These are phyloP conservation scores for Pyrrhoderma lamaoense DNA, from an alignment of 1,284 basidiomycete genomes.

Conservation along the genomic window DNA sequence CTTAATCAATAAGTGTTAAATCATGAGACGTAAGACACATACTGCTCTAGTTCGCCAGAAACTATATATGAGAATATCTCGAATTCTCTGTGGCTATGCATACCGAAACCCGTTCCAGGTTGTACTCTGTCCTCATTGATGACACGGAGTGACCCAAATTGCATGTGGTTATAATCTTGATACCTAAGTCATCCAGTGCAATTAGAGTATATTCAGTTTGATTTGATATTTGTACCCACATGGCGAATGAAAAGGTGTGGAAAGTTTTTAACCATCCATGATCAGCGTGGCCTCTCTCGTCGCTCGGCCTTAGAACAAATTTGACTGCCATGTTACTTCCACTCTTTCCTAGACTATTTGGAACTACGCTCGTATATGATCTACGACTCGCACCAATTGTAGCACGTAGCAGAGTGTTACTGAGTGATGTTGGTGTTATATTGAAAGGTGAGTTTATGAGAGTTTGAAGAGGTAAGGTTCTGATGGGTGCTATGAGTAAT, in stretches of 20 bases:
- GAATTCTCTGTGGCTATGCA: slow-evolving; percentile 78
- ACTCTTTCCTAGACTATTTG: neutral
- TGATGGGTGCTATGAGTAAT: neutral
- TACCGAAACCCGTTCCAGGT: slow-evolving; percentile 75
- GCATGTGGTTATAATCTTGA: slow-evolving; percentile 47
- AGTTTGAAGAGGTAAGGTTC: neutral
- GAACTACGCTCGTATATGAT: neutral
- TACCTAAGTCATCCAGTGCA: slow-evolving; percentile 39
- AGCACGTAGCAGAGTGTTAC: slow-evolving; percentile 4
- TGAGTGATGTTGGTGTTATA: too few species aligned
- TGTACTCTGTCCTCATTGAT: slow-evolving; percentile 90
- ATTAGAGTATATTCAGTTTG: neutral
- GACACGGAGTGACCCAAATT: slow-evolving; percentile 60
- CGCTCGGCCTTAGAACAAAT: slow-evolving; percentile 49
- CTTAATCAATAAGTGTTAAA: neutral
- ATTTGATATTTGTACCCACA: slow-evolving; percentile 33
- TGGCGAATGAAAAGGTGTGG: slow-evolving; percentile 81
- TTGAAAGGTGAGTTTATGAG: neutral
- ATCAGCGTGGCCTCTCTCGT: slow-evolving; percentile 72
- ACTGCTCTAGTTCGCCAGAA: slow-evolving; percentile 75
- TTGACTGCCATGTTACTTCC: slow-evolving; percentile 26
- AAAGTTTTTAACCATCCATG: slow-evolving; percentile 91
- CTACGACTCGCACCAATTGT: slow-evolving; percentile 7
- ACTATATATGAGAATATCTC: slow-evolving; percentile 91
- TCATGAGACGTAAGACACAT: slow-evolving; percentile 20